phyloP scores from a whole-genome alignment of 371 early-diverging fungal species.

The Mortierella sp. region DNA sequence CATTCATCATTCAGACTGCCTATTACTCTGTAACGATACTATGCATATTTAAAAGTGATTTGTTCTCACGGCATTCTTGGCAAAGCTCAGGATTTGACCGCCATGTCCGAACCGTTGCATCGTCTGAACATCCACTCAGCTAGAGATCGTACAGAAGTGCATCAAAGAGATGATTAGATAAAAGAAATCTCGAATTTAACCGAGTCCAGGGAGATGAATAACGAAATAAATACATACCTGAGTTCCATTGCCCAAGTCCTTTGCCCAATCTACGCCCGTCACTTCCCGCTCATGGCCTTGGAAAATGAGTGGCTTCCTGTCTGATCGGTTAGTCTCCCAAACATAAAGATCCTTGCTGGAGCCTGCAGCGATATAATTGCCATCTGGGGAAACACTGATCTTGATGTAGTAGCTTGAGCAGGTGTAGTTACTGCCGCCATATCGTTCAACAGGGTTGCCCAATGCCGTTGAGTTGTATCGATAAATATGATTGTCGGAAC shows the following conservation, averaged over 20 bases:
- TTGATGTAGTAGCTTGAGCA: constrained; percentile 58
- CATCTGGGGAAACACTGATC: constrained; percentile 55
- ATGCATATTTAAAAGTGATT: constrained; percentile 28
- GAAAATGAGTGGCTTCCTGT: constrained; percentile 48
- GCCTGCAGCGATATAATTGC: constrained; percentile 49
- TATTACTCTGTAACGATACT: constrained; percentile 38
- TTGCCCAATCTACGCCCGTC: constrained; percentile 55
- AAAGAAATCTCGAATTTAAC: no score
- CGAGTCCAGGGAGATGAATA: not conserved
- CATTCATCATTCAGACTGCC: not conserved
- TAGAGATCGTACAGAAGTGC: not conserved
- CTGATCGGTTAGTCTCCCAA: constrained; percentile 45
- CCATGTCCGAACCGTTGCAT: constrained; percentile 52
- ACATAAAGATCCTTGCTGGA: constrained; percentile 53
- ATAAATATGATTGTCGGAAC: constrained; percentile 56
- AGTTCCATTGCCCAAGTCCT: constrained; percentile 48
- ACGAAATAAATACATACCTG: constrained; percentile 19
- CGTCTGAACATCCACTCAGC: constrained; percentile 52
- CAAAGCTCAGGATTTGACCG: constrained; percentile 30
- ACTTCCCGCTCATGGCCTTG: constrained; percentile 55
- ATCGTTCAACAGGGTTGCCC: constrained; percentile 37
- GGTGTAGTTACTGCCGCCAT: constrained; percentile 31
- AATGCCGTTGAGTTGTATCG: constrained; percentile 49
- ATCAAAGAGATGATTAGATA: not conserved
- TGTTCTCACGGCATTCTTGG: constrained; percentile 25